Conservation (phyloP, 108 stramenopile species). For the Cyclostephanos invisitatus region DNA sequence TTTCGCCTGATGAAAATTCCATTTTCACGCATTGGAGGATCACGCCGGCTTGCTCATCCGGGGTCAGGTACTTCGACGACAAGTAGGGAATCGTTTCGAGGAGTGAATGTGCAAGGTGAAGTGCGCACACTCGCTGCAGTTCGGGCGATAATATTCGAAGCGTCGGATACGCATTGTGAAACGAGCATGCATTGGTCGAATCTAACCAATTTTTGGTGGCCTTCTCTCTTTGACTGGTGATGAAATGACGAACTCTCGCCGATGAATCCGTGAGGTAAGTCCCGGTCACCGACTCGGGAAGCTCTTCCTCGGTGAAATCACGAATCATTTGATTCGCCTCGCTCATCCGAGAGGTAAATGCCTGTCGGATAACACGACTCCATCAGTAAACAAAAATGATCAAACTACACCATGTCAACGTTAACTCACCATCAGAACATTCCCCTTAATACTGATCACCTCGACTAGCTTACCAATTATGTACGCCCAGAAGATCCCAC, state of each 20-base stretch:
- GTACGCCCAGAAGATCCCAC: conserved; percentile 49
- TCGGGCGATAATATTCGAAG: conserved; percentile 38
- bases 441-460: conserved; percentile 15
- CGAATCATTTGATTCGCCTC: conserved; percentile 40
- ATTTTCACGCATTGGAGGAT: conserved; percentile 32
- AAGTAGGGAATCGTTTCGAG: conserved; percentile 49
- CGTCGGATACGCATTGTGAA: conserved; percentile 37
- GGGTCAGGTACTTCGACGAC: conserved; percentile 47
- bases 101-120: conserved; percentile 28
- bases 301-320: conserved; percentile 22
- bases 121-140: conserved; percentile 27
- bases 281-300: conserved; percentile 26
- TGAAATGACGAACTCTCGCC: conserved; percentile 32
- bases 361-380: too few species aligned
- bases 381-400: too few species aligned
- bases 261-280: conserved; percentile 6
- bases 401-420: too few species aligned
- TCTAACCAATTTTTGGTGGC: conserved; percentile 14
- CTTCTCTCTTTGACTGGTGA: conserved; percentile 30
- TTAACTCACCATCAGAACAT: neutral
- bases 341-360: conserved; percentile 20
- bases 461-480: conserved; percentile 46
- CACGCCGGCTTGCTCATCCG: conserved; percentile 40
- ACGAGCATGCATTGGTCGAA: conserved; percentile 8
- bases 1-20: conserved; percentile 45